phyloP scores from a whole-genome alignment of 345 rosid species.

The Kandelia obovata region DNA sequence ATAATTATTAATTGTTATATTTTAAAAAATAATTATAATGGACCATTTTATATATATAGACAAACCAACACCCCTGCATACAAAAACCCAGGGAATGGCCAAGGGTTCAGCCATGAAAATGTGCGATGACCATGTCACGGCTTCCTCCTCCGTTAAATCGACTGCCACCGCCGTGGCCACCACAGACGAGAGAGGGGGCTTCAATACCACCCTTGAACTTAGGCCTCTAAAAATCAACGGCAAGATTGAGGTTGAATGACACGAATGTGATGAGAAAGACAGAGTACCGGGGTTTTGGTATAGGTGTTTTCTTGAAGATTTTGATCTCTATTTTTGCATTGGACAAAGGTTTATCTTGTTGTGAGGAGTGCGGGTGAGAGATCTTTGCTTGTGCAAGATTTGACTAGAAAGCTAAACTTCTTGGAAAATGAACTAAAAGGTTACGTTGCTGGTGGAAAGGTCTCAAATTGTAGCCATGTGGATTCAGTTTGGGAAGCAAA shows the following conservation, averaged over 20 bases:
- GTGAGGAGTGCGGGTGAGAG: conserved; percentile 48
- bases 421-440: conserved; percentile 47
- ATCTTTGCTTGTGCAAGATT: conserved; percentile 34
- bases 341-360: conserved; percentile 43
- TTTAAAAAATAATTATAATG: no score
- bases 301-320: conserved; percentile 21
- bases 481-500: conserved; percentile 55
- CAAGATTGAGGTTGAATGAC: conserved; percentile 23
- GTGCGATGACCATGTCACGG: conserved; percentile 2
- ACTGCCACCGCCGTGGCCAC: conserved; percentile 15
- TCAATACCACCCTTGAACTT: conserved; percentile 86
- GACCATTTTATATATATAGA: no score
- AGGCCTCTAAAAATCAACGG: conserved; percentile 51
- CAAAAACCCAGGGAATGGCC: background rate
- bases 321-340: conserved; percentile 35
- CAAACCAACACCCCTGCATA: no score
- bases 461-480: conserved; percentile 49
- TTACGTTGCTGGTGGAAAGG: conserved; percentile 28
- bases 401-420: conserved; percentile 40
- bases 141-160: conserved; percentile 41
- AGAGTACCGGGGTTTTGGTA: background rate
- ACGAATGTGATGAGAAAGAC: conserved; percentile 21
- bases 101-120: conserved; percentile 35
- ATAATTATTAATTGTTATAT: no score
- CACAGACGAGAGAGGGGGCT: conserved; percentile 48